Evolutionary conservation across 176 grass and related monocot species (phyloP).

Genomic region (Carex scoparia): DNA sequence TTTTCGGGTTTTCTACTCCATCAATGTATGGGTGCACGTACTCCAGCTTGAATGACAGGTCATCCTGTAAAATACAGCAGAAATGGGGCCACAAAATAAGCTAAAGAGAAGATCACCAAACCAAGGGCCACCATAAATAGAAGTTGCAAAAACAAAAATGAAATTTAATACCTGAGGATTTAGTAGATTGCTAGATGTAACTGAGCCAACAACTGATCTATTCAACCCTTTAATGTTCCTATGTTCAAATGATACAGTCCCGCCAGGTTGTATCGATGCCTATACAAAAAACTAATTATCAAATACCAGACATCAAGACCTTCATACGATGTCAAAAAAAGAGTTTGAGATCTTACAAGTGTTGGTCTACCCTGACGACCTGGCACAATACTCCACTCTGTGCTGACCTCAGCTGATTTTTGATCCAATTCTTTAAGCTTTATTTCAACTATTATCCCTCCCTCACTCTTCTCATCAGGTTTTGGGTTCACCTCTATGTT

Average conservation of each 20-base stretch:
- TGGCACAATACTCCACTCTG: conserved; percentile 89
- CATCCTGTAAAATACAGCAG: conserved; percentile 46
- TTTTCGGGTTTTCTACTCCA: conserved; percentile 64
- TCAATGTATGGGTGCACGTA: conserved; percentile 94
- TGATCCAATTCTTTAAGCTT: conserved; percentile 92
- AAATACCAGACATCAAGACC: conserved; percentile 18
- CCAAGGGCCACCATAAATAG: conserved; percentile 7
- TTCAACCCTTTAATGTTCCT: conserved; percentile 89
- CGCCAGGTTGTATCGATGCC: conserved; percentile 96
- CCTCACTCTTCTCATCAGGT: conserved; percentile 89
- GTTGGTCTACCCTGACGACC: conserved; percentile 74
- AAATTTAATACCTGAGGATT: conserved; percentile 65
- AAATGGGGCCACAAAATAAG: not conserved
- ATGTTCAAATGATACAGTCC: conserved; percentile 92
- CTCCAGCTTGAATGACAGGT: conserved; percentile 86
- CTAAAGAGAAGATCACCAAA: not conserved
- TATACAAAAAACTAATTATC: conserved; percentile 33
- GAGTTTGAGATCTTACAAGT: conserved; percentile 44
- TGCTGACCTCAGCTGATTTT: conserved; percentile 94
- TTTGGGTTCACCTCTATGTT: conserved; percentile 92
- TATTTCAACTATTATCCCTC: conserved; percentile 94
- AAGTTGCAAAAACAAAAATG: conserved; percentile 17
- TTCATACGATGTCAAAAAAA: not conserved
- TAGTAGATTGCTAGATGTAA: conserved; percentile 93
- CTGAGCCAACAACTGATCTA: conserved; percentile 87